Evolutionary conservation across 2,329 filamentous ascomycete species (phyloP).

Genomic region (Talaromyces sp.): DNA sequence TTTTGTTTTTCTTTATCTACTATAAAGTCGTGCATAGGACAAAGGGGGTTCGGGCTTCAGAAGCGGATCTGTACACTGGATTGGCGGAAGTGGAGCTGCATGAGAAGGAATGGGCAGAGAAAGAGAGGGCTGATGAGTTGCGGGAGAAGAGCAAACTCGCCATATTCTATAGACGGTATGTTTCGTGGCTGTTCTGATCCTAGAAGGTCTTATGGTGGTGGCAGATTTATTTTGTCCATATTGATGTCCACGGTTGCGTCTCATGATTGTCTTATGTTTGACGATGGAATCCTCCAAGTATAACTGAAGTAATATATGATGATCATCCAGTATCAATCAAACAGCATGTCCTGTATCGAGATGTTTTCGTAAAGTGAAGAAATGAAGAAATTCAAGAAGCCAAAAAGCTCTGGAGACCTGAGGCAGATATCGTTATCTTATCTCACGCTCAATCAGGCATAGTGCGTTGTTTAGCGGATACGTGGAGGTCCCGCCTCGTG

Average conservation of each 20-base stretch:
- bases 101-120: constrained; percentile 3
- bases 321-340: background rate
- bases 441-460: background rate
- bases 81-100: constrained; percentile 6
- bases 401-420: background rate
- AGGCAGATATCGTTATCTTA: background rate
- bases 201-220: background rate
- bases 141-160: background rate
- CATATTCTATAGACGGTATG: background rate
- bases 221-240: background rate
- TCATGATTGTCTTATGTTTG: background rate
- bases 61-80: constrained; percentile 54
- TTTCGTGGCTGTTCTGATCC: constrained; percentile 1
- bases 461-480: background rate
- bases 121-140: background rate
- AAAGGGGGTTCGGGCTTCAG: constrained; percentile 52
- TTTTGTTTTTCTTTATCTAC: constrained; percentile 63
- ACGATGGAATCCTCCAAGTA: background rate
- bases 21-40: constrained; percentile 58
- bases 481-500: background rate
- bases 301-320: background rate
- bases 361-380: background rate
- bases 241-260: background rate
- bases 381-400: background rate
- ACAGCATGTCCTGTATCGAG: background rate